Base-by-base conservation (phyloP, 2,329 filamentous ascomycete genomes). In the Diaporthe longicolla region DNA sequence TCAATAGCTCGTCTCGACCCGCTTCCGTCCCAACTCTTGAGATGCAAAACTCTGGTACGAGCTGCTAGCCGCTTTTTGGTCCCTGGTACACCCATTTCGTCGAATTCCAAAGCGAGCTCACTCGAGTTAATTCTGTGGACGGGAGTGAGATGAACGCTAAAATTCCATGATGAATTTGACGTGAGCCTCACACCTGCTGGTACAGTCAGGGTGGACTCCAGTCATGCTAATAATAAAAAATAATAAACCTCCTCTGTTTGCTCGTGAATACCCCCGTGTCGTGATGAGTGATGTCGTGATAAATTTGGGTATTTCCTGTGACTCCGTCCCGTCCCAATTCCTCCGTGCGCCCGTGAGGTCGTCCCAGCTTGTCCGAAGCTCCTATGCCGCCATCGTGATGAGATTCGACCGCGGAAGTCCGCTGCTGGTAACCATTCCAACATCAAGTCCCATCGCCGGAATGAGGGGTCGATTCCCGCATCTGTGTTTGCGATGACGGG, bases 1-100 rank as follows among this genome's bases (percentile, higher is more conserved):
- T 54, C 59, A 45, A 43, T 72, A 68, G 59, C 63, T 65, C 50
- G 70, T 72, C 70, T 72, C 61, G 65, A 69, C 61, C 29, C 63
- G 63, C 63, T 26, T 26, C 63, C 48, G 63, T 68, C 63, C 63
- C 63, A 68, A 17, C 32, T 68, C 45, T 66, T 37, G 7, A 5
- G 45, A 66, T 66, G 45, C 3, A 19, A 19, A 40, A 52, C 29
- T 37, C 63, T 54, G 63, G 63, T 21, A 54, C 32, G 32, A 21
- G 3, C 32, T 11, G 32, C 63, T 68, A 37, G 32, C 6, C 32
- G 15, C 32, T 4, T 10, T 6, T 8, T 21, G n/a, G 5, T 8
- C 15, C 7, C 13, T 29, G n/a, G 9, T 1, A 2, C 48, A 43
- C 63, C 32, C 21, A 68, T 40, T 68, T 68, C 63, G 48, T 54